Percentiles rank a stretch among this genome's conserved stretches.
Conservation (phyloP, 2,329 filamentous ascomycete genomes). For the Apiospora aurea region DNA sequence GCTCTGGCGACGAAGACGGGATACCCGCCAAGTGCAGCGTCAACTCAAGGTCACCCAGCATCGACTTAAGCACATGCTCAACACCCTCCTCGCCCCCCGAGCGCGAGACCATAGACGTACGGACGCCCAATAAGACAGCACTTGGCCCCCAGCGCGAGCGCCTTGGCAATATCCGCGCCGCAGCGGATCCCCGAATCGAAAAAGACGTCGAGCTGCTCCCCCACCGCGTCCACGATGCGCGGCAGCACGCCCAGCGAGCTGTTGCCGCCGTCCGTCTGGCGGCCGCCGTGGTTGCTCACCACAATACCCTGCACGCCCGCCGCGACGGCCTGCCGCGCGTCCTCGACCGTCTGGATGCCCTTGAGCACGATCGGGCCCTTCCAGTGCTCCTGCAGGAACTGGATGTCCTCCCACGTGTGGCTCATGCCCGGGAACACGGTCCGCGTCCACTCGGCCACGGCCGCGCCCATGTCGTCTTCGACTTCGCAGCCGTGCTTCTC, state of each 20-base stretch:
- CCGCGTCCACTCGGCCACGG: constrained; percentile 36
- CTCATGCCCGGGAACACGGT: constrained; percentile 38
- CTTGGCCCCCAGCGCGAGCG: constrained; percentile 62
- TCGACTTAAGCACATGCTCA: constrained; percentile 37
- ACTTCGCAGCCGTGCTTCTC: constrained; percentile 32
- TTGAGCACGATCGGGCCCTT: constrained; percentile 43
- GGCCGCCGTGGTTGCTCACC: constrained; percentile 64
- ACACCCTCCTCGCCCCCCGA: constrained; percentile 38
- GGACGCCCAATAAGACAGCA: constrained; percentile 66
- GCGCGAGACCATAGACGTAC: constrained; percentile 55
- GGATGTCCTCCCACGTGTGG: constrained; percentile 37
- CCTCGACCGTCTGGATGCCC: constrained; percentile 42
- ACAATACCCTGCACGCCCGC: constrained; percentile 48
- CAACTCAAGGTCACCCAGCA: constrained; percentile 38
- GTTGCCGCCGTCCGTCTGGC: constrained; percentile 63
- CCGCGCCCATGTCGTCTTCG: constrained; percentile 35
- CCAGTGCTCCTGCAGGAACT: constrained; percentile 38
- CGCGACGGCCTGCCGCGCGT: constrained; percentile 35
- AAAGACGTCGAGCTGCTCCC: constrained; percentile 64
- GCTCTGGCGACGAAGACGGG: constrained; percentile 29
- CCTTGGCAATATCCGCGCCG: constrained; percentile 67
- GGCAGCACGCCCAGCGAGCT: constrained; percentile 64
- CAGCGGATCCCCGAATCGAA: constrained; percentile 68
- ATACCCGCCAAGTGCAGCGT: constrained; percentile 40
- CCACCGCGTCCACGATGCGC: constrained; percentile 67